Evolutionary conservation across 1,139 yeast species (phyloP), one percentile per base, ranked within the genome.

Genomic region (Petasospora fabianii): DNA sequence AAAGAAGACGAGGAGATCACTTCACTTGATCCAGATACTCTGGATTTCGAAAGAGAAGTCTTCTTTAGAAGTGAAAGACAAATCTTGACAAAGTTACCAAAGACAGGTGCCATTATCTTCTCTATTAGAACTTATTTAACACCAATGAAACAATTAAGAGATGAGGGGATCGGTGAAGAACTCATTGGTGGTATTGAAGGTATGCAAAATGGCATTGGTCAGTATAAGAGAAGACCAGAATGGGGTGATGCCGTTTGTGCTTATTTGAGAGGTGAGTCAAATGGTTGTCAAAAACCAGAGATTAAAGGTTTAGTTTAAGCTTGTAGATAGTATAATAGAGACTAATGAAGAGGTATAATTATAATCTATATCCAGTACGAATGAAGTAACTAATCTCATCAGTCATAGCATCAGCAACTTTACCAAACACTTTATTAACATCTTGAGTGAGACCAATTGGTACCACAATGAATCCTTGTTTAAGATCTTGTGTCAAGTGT

Each of bases 221-320:
- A 68, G 41, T 82, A 82, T 60, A 82, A 82, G 58, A 71, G 72
- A 43, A 66, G 73, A 38, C 71, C 66, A 4, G 75, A 68, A 30
- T 82, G 90, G 88, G 87, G 86, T 0, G 71, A 69, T 5, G 82
- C 86, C 0, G 78, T 79, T 2, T 67, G 70, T 46, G 59, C 66
- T 27, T 80, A 64, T 51, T 53, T 79, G 42, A 49, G 46, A 21
- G 48, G 52, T 5, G 58, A 59, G 13, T 42, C 57, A 10, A 38
- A 58, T 15, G 65, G 65, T 7, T 26, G 37, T 22, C 36, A 46
- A 2, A 53, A 50, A 28, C 53, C 52, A 7, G 41, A 44, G 45
- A 42, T 50, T 30, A 19, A 28, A 15, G 53, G 51, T 2, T 24
- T 43, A 15, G 28, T n/a, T n/a, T n/a, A n/a, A n/a, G n/a, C n/a